Percentiles rank a stretch among this genome's conserved stretches.
Conservation (phyloP, 352 stramenopile genomes). For the Phytophthora cryptogea region DNA sequence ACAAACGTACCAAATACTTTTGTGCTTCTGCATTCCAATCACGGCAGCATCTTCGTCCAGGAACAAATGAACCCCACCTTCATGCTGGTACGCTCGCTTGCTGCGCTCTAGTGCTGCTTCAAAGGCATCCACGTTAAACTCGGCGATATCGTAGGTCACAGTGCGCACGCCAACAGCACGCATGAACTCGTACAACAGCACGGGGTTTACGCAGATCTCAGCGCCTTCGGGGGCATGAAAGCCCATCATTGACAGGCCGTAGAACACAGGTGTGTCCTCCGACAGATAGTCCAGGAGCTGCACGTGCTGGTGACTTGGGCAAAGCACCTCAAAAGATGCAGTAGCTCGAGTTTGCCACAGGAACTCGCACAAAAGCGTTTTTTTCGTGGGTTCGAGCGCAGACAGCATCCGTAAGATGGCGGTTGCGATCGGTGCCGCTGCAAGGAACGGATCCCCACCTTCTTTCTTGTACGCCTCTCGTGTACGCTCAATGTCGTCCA, state of each 20-base stretch:
- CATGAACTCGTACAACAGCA: constrained; percentile 72
- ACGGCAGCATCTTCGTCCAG: constrained; percentile 56
- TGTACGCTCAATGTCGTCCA: constrained; percentile 54
- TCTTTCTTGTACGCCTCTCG: constrained; percentile 20
- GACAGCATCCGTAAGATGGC: constrained; percentile 47
- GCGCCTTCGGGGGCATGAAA: constrained; percentile 35
- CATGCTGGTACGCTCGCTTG: constrained; percentile 61
- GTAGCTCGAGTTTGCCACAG: constrained; percentile 78
- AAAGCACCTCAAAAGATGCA: constrained; percentile 82
- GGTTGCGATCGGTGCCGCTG: constrained; percentile 53
- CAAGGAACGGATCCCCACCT: constrained; percentile 51
- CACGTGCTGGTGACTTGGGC: constrained; percentile 74
- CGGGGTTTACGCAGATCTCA: constrained; percentile 79
- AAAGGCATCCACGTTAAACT: constrained; percentile 43
- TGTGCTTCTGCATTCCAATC: constrained; percentile 88
- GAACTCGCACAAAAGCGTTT: constrained; percentile 63
- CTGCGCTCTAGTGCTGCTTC: constrained; percentile 43
- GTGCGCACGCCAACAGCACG: constrained; percentile 57
- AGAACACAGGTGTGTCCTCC: constrained; percentile 82
- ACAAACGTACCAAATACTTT: constrained; percentile 86
- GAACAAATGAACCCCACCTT: constrained; percentile 79
- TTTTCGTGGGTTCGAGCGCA: constrained; percentile 40
- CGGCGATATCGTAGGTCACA: constrained; percentile 58
- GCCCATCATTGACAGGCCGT: constrained; percentile 68
- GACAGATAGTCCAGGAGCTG: constrained; percentile 69